Conservation (phyloP, 2,329 filamentous ascomycete genomes). For the Rhexocercosporidium sp. region DNA sequence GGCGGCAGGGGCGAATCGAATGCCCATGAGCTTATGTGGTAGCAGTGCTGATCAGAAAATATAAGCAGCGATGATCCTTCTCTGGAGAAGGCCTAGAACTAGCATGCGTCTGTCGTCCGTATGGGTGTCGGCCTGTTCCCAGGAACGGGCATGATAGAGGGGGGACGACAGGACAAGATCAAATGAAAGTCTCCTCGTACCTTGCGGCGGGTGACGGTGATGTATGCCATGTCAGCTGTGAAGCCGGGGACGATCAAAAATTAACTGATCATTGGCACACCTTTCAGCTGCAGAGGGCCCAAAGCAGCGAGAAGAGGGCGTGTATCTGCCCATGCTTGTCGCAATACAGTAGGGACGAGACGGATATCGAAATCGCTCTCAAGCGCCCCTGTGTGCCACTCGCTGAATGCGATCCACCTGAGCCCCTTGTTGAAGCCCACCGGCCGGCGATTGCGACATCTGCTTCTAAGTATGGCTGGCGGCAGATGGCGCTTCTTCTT, state of each 20-base stretch:
- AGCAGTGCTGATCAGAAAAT: conserved; percentile 24
- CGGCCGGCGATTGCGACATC: conserved; percentile 13
- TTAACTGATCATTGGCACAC: background rate
- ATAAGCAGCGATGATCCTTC: conserved; percentile 32
- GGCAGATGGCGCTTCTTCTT: conserved; percentile 21
- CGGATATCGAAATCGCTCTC: background rate
- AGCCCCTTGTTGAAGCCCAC: background rate
- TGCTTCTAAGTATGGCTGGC: background rate
- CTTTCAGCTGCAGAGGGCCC: background rate
- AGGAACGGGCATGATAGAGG: conserved; percentile 17
- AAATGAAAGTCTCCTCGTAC: conserved; percentile 21
- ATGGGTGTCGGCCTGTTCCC: conserved; percentile 1
- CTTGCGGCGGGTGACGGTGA: conserved; percentile 17
- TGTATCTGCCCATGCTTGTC: background rate
- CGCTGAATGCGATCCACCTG: background rate
- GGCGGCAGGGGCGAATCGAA: conserved; percentile 22
- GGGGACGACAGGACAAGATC: conserved; percentile 4
- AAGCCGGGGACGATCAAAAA: background rate
- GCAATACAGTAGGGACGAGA: background rate
- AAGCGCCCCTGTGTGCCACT: background rate
- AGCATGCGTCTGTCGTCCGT: background rate
- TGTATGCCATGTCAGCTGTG: conserved; percentile 1
- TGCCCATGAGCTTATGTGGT: conserved; percentile 13
- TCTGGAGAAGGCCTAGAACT: conserved; percentile 6
- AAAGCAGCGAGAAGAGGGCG: background rate